Evolutionary conservation across 768 basidiomycete species (phyloP), one percentile per base, ranked within the genome.

Genomic region (Ephemerocybe angulata): DNA sequence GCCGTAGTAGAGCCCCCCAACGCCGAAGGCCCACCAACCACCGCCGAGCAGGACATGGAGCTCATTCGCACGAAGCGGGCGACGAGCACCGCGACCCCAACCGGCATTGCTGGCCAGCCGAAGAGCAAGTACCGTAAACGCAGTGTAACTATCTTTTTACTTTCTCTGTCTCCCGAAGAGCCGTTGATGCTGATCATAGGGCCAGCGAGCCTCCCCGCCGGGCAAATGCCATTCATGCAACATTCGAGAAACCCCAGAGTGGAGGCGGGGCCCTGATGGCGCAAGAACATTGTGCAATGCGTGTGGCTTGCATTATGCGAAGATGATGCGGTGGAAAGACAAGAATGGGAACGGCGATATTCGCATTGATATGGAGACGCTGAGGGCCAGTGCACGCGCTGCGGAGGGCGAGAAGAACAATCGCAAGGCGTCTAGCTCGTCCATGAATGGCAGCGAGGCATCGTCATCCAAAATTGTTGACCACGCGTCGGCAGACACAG

Each of bases 211-310:
- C 41, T 89, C 86, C 33, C 90, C 90, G 17, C 90, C 90, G 4
- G 89, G 89, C 10, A 90, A 91, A 65, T 92, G 90, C 63, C 88
- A 91, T 70, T 90, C 90, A 29, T 92, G 90, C 67, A 88, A 90
- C 70, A 91, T 90, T 53, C 77, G 86, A 55, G 90, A 92, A 66
- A 92, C 90, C 3, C 90, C 90, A n/a, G 90, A 92, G 67, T 92
- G 90, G 90, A 71, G 90, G 51, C 80, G 89, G 24, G 90, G 90
- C 15, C 90, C 90, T 2, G 90, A 91, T 63, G 90, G 90, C 3
- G 89, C 90, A 24, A 73, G 90, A 63, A 92, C 90, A 6, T 66
- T 92, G 62, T 92, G 90, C 65, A 92, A 91, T 66, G 90, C 90
- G 40, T 92, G 90, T 70, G 90, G 90, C 29, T 71, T 92, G 61